Base-by-base conservation (phyloP, 768 basidiomycete species). In the Agaricus blazei region DNA sequence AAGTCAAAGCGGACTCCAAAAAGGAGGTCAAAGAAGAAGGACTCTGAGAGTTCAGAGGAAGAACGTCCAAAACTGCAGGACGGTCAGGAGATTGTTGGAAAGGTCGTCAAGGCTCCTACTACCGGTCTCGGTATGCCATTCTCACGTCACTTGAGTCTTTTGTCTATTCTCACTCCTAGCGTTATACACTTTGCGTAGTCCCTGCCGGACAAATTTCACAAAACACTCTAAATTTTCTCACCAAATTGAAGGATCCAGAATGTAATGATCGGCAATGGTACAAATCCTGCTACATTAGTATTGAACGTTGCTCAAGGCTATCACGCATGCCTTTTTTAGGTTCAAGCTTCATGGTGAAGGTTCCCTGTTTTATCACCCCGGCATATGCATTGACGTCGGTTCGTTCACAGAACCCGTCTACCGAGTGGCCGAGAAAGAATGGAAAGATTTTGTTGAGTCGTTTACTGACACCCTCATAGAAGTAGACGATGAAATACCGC, bases 221-320 rank as follows among this genome's bases (percentile, higher is more conserved):
- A 62, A 95, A 97, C 60, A 91, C 88, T 3, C 68, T 98, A 36
- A 72, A 90, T 63, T 97, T 97, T 65, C 67, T 95, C 53, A 70
- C 60, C 7, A 75, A 86, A 26, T 73, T 97, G 40, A 78, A 78
- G 63, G 81, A 90, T 56, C 87, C 91, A 1, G 77, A 82, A 43
- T 85, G 84, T 64, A 94, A 98, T 58, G 89, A 97, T 65, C 79
- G 93, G 3, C 79, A 86, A 71, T 91, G 92, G 93, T 90, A 54
- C 19, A 65, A 60, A 24, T 12, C 0, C 19, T 19, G 19, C 48
- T 3, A 29, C 3, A 27, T 15, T 19, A 14, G 19, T 4, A 7
- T 52, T 1, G 38, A 42, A 46, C 31, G 15, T 29, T 24, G 44
- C 19, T 37, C 11, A 34, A 34, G 11, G 8, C 57, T 49, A 29